phyloP scores from a whole-genome alignment of 2,329 filamentous ascomycete species.

The Reticulascus tulasneorum region DNA sequence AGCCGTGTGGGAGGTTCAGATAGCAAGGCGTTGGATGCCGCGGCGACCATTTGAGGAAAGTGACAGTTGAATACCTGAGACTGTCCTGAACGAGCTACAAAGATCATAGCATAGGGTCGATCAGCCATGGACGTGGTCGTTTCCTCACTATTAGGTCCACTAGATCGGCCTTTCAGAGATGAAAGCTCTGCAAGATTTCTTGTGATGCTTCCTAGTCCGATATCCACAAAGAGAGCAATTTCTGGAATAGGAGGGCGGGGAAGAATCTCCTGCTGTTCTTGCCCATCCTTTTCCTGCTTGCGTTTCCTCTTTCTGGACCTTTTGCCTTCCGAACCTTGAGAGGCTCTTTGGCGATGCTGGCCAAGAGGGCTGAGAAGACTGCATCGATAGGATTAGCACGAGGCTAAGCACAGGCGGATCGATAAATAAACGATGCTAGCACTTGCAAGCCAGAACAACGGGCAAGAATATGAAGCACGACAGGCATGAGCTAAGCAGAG shows the following conservation, averaged over 20 bases:
- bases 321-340: slow-evolving; percentile 58
- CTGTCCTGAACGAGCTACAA: slow-evolving; percentile 55
- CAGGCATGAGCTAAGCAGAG: background rate
- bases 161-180: slow-evolving; percentile 3
- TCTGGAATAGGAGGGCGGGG: slow-evolving; percentile 40
- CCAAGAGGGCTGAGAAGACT: slow-evolving; percentile 64
- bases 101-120: slow-evolving; percentile 46
- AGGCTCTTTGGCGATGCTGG: slow-evolving; percentile 51
- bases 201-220: slow-evolving; percentile 63
- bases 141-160: background rate
- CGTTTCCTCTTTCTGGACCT: slow-evolving; percentile 51
- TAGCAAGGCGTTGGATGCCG: slow-evolving; percentile 41
- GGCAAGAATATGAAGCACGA: no score
- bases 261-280: slow-evolving; percentile 16
- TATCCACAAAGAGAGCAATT: slow-evolving; percentile 53
- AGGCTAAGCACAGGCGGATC: no score
- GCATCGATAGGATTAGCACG: background rate
- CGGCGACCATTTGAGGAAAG: slow-evolving; percentile 51
- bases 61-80: slow-evolving; percentile 57
- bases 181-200: slow-evolving; percentile 49
- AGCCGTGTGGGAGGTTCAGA: slow-evolving; percentile 45
- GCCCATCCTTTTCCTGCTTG: slow-evolving; percentile 24
- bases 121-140: background rate
- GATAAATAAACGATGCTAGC: slow-evolving; percentile 2
- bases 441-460: no score